These are phyloP conservation scores for Diaporthe capsici DNA, from an alignment of 2,329 filamentous ascomycete species.

Conservation along the genomic window DNA sequence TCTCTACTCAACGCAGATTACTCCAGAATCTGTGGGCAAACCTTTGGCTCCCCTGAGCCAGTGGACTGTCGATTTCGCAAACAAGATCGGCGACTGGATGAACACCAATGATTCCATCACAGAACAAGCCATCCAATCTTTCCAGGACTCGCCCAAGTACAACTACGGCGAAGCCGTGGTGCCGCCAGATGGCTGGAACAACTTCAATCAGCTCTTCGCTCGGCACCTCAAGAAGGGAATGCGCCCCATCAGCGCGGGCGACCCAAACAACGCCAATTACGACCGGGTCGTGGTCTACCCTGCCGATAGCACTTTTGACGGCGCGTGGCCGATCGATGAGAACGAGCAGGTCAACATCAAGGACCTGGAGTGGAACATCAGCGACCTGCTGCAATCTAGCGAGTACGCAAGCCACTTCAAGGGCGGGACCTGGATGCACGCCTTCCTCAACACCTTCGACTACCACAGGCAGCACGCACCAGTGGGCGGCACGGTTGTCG, in stretches of 20 bases:
- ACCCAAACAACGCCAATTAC: not conserved
- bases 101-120: not conserved
- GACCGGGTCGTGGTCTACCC: not conserved
- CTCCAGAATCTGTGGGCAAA: not conserved
- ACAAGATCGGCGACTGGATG: slow-evolving; percentile 10
- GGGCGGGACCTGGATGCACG: not conserved
- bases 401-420: slow-evolving; percentile 1
- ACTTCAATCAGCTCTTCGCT: slow-evolving; percentile 6
- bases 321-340: not conserved
- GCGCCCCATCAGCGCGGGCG: not conserved
- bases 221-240: not conserved
- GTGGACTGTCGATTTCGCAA: slow-evolving; percentile 1
- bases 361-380: slow-evolving; percentile 2
- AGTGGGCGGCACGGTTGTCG: not conserved
- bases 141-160: slow-evolving; percentile 1
- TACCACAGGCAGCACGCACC: slow-evolving; percentile 8
- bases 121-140: not conserved
- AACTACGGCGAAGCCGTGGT: not conserved
- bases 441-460: slow-evolving; percentile 12
- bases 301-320: slow-evolving; percentile 6
- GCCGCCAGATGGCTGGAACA: not conserved
- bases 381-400: not conserved
- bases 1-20: not conserved
- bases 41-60: not conserved
- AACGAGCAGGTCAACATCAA: not conserved